Conservation (phyloP, 1,284 basidiomycete genomes). For the Anthracocystis setariae region DNA sequence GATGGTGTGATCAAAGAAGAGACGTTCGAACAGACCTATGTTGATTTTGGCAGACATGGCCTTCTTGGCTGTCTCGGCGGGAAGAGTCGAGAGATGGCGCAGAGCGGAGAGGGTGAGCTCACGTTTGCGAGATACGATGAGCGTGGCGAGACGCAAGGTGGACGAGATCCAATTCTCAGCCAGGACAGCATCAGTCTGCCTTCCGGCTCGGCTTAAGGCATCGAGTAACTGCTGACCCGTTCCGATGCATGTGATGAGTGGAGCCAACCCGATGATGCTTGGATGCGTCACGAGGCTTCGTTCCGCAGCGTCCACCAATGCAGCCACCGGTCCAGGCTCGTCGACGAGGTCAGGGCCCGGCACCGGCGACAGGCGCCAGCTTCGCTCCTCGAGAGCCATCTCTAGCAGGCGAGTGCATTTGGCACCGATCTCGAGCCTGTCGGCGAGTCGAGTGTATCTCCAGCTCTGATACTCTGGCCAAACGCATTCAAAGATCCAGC, state of each 20-base stretch:
- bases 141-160: conserved; percentile 73
- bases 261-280: conserved; percentile 78
- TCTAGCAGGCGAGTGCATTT: conserved; percentile 76
- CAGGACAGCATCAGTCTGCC: conserved; percentile 76
- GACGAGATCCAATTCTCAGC: conserved; percentile 77
- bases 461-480: conserved; percentile 85
- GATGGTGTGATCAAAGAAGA: conserved; percentile 54
- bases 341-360: conserved; percentile 61
- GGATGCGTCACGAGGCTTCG: conserved; percentile 78
- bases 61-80: conserved; percentile 41
- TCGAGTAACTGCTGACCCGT: conserved; percentile 74
- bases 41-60: conserved; percentile 27
- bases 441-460: conserved; percentile 80
- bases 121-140: conserved; percentile 44
- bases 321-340: conserved; percentile 24
- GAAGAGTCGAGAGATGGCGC: conserved; percentile 41
- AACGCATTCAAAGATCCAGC: conserved; percentile 82
- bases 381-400: conserved; percentile 74
- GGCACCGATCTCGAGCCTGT: conserved; percentile 81
- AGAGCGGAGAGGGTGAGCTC: conserved; percentile 37
- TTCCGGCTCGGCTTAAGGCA: conserved; percentile 74
- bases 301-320: conserved; percentile 71
- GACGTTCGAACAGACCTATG: conserved; percentile 48
- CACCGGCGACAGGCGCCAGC: conserved; percentile 20
- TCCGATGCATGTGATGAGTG: conserved; percentile 77